These are phyloP conservation scores for Lolium multiflorum DNA, from an alignment of 176 grass and related monocot species.

Conservation along the genomic window DNA sequence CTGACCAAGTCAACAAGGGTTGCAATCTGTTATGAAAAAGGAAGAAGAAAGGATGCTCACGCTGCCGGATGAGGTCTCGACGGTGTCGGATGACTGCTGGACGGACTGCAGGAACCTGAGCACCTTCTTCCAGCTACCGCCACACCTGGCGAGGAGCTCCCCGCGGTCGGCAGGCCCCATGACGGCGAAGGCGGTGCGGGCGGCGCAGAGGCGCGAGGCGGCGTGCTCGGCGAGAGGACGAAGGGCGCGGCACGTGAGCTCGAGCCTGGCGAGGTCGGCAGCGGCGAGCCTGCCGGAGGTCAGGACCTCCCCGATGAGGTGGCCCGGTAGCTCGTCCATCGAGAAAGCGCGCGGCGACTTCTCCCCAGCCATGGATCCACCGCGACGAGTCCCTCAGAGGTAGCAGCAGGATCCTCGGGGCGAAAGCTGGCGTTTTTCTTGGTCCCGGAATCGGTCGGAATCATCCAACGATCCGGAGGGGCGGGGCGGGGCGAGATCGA, in stretches of 20 bases:
- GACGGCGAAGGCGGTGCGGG: constrained; percentile 49
- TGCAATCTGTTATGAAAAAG: not conserved
- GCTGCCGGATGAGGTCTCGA: constrained; percentile 74
- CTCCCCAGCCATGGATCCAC: constrained; percentile 58
- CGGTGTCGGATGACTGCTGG: constrained; percentile 79
- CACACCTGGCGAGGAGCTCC: constrained; percentile 75
- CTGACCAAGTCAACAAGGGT: not conserved
- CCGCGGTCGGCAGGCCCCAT: constrained; percentile 47
- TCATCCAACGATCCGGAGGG: constrained; percentile 44
- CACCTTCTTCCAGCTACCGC: constrained; percentile 92
- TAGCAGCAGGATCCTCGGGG: not conserved
- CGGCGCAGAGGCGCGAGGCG: constrained; percentile 70
- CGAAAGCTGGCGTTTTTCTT: constrained; percentile 1
- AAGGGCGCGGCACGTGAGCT: constrained; percentile 81
- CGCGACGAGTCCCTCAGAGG: not conserved
- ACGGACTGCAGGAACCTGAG: constrained; percentile 92
- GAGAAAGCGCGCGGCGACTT: constrained; percentile 62
- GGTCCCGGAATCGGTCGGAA: constrained; percentile 48
- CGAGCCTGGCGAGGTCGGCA: constrained; percentile 74
- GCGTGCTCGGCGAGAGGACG: constrained; percentile 78
- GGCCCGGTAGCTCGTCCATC: constrained; percentile 86
- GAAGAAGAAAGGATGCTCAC: constrained; percentile 49
- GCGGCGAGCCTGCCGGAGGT: constrained; percentile 69
- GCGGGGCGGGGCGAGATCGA: constrained; percentile 14
- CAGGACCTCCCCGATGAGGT: constrained; percentile 85